Conservation (phyloP, 1,284 basidiomycete genomes). For the Violaceomyces palustris region DNA sequence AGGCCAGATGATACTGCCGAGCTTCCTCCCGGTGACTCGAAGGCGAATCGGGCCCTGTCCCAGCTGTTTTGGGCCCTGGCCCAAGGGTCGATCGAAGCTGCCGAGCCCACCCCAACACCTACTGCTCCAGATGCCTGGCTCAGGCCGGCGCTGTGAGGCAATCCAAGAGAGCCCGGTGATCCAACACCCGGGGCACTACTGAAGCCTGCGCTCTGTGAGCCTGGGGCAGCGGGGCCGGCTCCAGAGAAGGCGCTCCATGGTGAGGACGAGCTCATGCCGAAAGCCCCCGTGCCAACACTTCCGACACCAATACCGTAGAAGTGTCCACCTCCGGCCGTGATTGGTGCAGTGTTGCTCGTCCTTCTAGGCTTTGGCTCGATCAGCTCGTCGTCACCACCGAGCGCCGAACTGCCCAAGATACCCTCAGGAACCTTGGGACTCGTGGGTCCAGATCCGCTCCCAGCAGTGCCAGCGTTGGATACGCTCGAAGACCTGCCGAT, state of each 20-base stretch:
- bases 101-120: conserved; percentile 9
- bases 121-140: conserved; percentile 8
- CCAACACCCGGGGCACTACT: conserved; percentile 14
- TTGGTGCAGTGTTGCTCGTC: conserved; percentile 36
- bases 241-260: conserved; percentile 29
- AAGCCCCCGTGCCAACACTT: conserved; percentile 12
- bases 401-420: conserved; percentile 50
- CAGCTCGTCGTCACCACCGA: conserved; percentile 51
- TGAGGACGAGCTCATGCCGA: conserved; percentile 18
- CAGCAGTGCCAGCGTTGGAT: too few relatives aligned
- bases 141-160: conserved; percentile 11
- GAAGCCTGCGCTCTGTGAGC: conserved; percentile 17
- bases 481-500: conserved; percentile 27
- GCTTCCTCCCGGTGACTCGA: conserved; percentile 35
- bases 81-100: conserved; percentile 26
- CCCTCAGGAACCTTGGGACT: conserved; percentile 35
- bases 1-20: conserved; percentile 6
- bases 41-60: conserved; percentile 48
- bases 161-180: conserved; percentile 10
- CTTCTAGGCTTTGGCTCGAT: conserved; percentile 44
- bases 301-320: conserved; percentile 22
- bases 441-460: conserved; percentile 24
- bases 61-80: conserved; percentile 26
- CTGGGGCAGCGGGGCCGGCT: conserved; percentile 17
- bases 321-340: conserved; percentile 15